Evolutionary conservation across 257 asterid species (phyloP).

Genomic region (Catharanthus roseus): DNA sequence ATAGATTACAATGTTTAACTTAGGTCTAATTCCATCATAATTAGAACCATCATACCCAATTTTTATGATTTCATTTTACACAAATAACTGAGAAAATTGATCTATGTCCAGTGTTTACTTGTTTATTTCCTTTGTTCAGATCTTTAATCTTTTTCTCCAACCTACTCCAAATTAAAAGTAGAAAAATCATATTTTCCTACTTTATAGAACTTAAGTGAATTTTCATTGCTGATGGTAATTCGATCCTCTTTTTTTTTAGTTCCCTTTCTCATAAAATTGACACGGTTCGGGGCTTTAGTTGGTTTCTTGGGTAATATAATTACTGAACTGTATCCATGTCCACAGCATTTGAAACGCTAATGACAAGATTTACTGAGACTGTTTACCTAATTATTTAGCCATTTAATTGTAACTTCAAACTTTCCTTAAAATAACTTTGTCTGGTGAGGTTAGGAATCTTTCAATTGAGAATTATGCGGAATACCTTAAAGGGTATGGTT

Average conservation of each 20-base stretch:
- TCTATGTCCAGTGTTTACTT: not conserved
- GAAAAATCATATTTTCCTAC: not conserved
- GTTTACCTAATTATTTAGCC: not conserved
- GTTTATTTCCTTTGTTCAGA: not conserved
- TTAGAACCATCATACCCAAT: too few relatives aligned
- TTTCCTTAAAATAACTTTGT: not conserved
- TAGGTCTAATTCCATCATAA: not conserved
- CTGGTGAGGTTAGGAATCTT: not conserved
- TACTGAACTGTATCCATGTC: not conserved
- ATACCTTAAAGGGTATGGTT: too few relatives aligned
- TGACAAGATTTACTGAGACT: not conserved
- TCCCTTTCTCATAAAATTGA: not conserved
- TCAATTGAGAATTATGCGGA: too few relatives aligned
- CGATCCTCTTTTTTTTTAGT: not conserved
- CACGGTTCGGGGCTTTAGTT: too few relatives aligned
- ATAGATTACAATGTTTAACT: not conserved
- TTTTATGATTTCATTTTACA: not conserved
- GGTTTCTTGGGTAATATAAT: not conserved
- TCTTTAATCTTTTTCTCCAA: not conserved
- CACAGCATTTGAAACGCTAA: not conserved
- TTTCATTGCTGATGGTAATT: not conserved
- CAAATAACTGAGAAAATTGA: not conserved
- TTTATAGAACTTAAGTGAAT: not conserved
- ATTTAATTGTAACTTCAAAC: not conserved
- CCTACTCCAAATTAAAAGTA: not conserved